Conservation (phyloP, 768 basidiomycete species). For the Rhodosporidiobolus odoratus region DNA sequence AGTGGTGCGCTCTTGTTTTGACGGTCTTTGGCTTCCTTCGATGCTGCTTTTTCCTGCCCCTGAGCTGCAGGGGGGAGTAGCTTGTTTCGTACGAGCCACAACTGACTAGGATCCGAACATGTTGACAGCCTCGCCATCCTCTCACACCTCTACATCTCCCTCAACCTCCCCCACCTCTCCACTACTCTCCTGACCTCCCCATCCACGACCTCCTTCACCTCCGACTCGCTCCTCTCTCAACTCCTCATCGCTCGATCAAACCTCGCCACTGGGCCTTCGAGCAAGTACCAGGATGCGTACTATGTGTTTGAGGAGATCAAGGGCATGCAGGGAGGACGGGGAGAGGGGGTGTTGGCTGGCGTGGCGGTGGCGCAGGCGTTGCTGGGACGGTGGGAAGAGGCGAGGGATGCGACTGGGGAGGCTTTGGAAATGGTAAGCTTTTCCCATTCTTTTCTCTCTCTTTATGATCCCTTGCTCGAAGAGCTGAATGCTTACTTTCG, state of each 20-base stretch:
- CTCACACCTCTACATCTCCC: conserved; percentile 38
- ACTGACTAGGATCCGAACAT: not conserved
- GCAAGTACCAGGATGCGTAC: conserved; percentile 41
- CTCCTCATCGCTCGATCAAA: conserved; percentile 32
- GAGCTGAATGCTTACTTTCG: not conserved
- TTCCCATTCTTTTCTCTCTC: too few species aligned
- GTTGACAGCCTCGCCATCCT: conserved; percentile 32
- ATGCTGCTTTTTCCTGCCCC: not conserved
- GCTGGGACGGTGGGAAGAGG: conserved; percentile 40
- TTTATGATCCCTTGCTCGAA: not conserved
- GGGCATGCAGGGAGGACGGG: conserved; percentile 39
- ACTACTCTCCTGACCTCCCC: conserved; percentile 28
- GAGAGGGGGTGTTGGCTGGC: conserved; percentile 31
- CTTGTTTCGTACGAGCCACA: too few species aligned
- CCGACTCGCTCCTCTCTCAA: conserved; percentile 38
- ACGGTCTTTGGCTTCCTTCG: not conserved
- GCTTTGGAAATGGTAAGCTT: conserved; percentile 37
- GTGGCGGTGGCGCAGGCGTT: conserved; percentile 37
- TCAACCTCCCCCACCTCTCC: conserved; percentile 26
- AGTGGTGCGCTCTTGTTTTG: conserved; percentile 32
- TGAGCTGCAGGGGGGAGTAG: not conserved
- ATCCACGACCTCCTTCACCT: conserved; percentile 22
- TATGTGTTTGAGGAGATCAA: conserved; percentile 43
- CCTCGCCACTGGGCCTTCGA: conserved; percentile 29
- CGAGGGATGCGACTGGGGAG: conserved; percentile 34